These are phyloP conservation scores for Lavandula angustifolia DNA, from an alignment of 257 asterid genomes.

Conservation along the genomic window DNA sequence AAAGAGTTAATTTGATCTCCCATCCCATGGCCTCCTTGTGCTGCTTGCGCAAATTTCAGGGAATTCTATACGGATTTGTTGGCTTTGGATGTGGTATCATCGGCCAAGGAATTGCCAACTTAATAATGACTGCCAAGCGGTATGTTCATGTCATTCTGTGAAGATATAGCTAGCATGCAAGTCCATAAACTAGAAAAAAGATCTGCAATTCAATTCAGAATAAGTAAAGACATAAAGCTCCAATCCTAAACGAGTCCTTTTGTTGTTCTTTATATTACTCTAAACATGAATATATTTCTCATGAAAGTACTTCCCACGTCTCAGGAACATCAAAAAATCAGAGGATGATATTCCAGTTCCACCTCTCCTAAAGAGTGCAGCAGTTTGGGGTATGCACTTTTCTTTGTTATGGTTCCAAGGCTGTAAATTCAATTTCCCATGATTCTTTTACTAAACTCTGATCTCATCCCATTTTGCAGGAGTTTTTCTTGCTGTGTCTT, in stretches of 20 bases:
- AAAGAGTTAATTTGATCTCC: neutral
- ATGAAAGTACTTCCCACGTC: neutral
- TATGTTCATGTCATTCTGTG: constrained; percentile 45
- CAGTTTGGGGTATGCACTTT: constrained; percentile 79
- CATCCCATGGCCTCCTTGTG: neutral
- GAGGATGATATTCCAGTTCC: constrained; percentile 96
- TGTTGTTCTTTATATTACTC: too few relatives aligned
- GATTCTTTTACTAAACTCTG: neutral
- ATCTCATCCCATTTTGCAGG: constrained; percentile 45
- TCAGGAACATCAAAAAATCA: constrained; percentile 81
- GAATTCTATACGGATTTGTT: constrained; percentile 81
- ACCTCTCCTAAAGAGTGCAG: constrained; percentile 89
- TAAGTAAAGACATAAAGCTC: too few relatives aligned
- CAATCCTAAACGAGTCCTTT: too few relatives aligned
- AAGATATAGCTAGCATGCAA: neutral
- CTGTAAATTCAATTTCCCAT: neutral
- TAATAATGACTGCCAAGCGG: constrained; percentile 95
- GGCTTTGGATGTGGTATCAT: constrained; percentile 95
- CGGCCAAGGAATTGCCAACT: constrained; percentile 97
- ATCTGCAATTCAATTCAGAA: too few relatives aligned
- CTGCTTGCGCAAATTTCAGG: constrained; percentile 49
- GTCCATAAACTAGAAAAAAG: constrained; percentile 6
- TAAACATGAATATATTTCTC: too few relatives aligned
- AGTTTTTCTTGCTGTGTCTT: constrained; percentile 83
- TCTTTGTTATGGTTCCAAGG: too few relatives aligned